Evolutionary conservation across 1,139 yeast species (phyloP).

Genomic region (Diutina rugosa): DNA sequence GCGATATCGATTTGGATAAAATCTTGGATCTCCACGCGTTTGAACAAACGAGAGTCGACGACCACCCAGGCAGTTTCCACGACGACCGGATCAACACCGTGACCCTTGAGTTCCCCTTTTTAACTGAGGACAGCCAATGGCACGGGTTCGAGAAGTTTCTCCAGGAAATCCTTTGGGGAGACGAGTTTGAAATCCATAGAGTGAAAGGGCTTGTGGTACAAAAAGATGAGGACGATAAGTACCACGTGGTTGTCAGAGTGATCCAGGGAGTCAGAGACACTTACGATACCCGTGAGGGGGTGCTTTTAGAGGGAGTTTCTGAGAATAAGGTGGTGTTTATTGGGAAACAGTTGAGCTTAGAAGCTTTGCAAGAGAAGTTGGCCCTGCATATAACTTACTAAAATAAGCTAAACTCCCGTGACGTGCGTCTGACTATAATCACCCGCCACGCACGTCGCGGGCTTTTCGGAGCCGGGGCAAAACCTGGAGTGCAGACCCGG

Average conservation of each 20-base stretch:
- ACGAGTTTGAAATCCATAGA: constrained; percentile 59
- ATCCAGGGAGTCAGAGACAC: constrained; percentile 94
- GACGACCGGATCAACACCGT: constrained; percentile 53
- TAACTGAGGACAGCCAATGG: constrained; percentile 19
- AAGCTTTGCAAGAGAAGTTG: constrained; percentile 17
- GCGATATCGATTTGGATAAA: constrained; percentile 46
- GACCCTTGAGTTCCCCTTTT: constrained; percentile 37
- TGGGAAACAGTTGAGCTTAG: constrained; percentile 46
- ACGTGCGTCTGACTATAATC: background rate
- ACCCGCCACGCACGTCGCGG: background rate
- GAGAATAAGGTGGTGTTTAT: constrained; percentile 62
- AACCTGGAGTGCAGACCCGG: background rate
- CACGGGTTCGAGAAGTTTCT: constrained; percentile 42
- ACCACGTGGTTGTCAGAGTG: constrained; percentile 31
- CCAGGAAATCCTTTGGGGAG: constrained; percentile 62
- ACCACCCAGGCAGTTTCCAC: constrained; percentile 14
- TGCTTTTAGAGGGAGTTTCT: constrained; percentile 21
- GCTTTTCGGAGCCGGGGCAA: background rate
- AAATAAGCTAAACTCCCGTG: no score
- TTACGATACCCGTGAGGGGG: constrained; percentile 60
- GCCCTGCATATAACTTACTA: background rate
- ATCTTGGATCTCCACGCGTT: constrained; percentile 77
- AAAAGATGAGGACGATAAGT: constrained; percentile 6
- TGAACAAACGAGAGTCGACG: constrained; percentile 20
- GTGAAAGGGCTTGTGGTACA: constrained; percentile 60